These are phyloP conservation scores for Phytopythium litorale DNA, from an alignment of 352 stramenopile genomes.

Conservation along the genomic window DNA sequence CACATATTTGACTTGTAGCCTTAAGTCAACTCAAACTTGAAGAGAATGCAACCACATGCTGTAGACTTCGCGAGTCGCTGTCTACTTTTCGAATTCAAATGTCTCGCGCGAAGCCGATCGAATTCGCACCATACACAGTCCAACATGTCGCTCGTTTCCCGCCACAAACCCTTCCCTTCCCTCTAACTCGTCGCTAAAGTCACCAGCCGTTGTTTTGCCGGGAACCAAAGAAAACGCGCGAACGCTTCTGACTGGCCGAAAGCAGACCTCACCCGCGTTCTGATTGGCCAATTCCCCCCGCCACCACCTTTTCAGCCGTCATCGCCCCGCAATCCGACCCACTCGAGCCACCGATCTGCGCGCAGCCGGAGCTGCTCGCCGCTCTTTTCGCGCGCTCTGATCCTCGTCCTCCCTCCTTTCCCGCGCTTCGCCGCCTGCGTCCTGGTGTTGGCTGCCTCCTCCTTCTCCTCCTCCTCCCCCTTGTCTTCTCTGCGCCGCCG, in stretches of 20 bases:
- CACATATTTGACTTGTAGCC: not conserved
- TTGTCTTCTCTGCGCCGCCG: not conserved
- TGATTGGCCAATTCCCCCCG: constrained; percentile 3
- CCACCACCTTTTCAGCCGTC: not conserved
- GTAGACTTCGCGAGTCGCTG: not conserved
- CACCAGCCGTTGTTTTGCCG: not conserved
- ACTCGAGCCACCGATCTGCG: constrained; percentile 1
- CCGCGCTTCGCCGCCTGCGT: not conserved
- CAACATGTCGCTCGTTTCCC: not conserved
- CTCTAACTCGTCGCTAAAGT: not conserved
- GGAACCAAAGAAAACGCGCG: constrained; percentile 10
- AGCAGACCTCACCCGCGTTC: not conserved
- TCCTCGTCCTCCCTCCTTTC: constrained; percentile 7
- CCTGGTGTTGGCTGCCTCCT: not conserved
- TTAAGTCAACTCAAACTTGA: not conserved
- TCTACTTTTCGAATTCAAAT: not conserved
- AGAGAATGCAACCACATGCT: not conserved
- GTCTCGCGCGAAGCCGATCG: not conserved
- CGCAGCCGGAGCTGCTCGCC: not conserved
- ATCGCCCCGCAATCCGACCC: not conserved
- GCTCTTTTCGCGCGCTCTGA: not conserved
- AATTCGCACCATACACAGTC: not conserved
- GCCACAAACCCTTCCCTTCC: not conserved
- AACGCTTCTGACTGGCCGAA: constrained; percentile 17
- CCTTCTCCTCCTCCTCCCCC: not conserved